Evolutionary conservation across 805 yeast genomes (phyloP).

Genomic region (Metschnikowia cubensis): DNA sequence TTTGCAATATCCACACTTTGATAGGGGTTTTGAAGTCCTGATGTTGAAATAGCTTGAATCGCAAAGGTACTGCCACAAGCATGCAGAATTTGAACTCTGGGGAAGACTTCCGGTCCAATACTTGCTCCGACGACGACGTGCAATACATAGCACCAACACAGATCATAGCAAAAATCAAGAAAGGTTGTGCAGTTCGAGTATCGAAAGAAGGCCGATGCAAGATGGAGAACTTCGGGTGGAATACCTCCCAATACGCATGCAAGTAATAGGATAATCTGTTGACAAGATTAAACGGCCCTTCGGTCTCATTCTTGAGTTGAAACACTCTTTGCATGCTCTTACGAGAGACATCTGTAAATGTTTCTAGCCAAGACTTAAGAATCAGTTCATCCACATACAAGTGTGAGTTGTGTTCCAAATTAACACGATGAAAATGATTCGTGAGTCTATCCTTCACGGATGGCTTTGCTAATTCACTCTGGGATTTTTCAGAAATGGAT

Average conservation of each 20-base stretch:
- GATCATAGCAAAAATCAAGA: conserved; percentile 53
- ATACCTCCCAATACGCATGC: conserved; percentile 51
- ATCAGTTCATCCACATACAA: conserved; percentile 35
- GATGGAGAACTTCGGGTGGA: conserved; percentile 57
- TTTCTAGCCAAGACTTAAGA: conserved; percentile 30
- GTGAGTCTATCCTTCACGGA: conserved; percentile 8
- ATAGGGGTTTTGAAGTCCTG: conserved; percentile 77
- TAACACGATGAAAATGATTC: conserved; percentile 22
- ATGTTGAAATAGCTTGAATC: conserved; percentile 68
- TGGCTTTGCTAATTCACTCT: conserved; percentile 5
- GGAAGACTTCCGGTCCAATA: conserved; percentile 17
- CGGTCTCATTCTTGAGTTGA: conserved; percentile 11
- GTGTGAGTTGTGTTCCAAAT: conserved; percentile 29
- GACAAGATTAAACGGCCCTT: conserved; percentile 24
- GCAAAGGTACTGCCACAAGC: conserved; percentile 51
- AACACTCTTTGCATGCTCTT: conserved; percentile 26
- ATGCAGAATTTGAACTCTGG: conserved; percentile 42
- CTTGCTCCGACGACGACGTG: conserved; percentile 26
- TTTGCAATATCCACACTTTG: conserved; percentile 69
- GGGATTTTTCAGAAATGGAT: conserved; percentile 12
- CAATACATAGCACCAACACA: conserved; percentile 51
- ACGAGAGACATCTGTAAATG: conserved; percentile 27
- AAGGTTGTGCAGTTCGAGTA: conserved; percentile 43
- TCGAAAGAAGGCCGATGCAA: conserved; percentile 58
- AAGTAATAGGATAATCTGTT: conserved; percentile 35